Evolutionary conservation across 2,329 filamentous ascomycete genomes (phyloP), one percentile per base, ranked within the genome.

Genomic region (Phialophora chinensis): DNA sequence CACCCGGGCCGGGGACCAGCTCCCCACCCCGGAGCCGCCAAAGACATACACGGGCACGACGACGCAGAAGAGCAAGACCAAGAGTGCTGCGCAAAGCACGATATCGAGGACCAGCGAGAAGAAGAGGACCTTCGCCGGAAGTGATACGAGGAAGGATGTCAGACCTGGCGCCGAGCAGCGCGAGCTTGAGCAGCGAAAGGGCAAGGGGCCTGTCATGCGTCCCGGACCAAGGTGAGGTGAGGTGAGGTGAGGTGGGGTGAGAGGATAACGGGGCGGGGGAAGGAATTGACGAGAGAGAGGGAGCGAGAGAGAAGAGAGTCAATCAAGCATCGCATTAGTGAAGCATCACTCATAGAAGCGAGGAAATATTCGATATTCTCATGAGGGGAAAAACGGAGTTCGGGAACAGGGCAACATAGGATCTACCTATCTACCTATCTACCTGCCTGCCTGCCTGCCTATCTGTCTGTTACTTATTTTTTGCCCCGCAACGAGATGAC

Each of bases 101-200:
- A 6, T 47, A 8, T 47, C 57, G 2, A 23, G 14, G 12, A n/a
- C 57, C 23, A 35, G 42, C 27, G 38, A 23, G 14, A 31, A 20
- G 10, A 59, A 60, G 44, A n/a, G 23, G 14, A n/a, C 50, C 42
- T 60, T 60, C 14, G 57, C 57, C 42, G 42, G 57, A 20, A 31
- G 25, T 2, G 57, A 60, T 17, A 60, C 25, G 12, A 60, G 57
- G 42, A 60, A 60, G 17, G 44, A 60, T 20, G 57, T 29, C 57
- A 29, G 44, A 27, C 57, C 57, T 14, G 56, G 56, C 0, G 56
- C 56, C 8, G 56, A 25, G 38, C 33, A 25, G 38, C 33, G 25
- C 23, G 56, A 47, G 23, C 35, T 47, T 29, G 35, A 59, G 38
- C 10, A 27, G 20, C 23, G 2, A 4, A 44, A 44, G 14, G 42